phyloP scores from a whole-genome alignment of 2,329 filamentous ascomycete genomes.

The Pseudogymnoascus sp. region DNA sequence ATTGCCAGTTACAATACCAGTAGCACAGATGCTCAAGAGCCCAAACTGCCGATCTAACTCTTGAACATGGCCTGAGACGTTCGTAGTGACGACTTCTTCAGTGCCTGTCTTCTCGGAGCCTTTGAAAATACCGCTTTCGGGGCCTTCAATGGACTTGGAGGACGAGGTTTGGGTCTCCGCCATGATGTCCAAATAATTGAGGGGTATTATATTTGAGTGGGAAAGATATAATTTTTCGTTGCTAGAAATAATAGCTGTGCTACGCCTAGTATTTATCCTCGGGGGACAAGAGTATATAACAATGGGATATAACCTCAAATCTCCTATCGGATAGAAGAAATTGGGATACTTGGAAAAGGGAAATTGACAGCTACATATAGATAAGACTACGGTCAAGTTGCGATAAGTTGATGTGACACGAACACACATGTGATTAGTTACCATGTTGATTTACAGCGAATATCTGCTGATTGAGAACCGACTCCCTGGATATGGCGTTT shows the following conservation, averaged over 20 bases:
- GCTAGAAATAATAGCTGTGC: neutral
- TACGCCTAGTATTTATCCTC: neutral
- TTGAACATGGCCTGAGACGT: constrained; percentile 44
- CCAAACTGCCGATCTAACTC: constrained; percentile 44
- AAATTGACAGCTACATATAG: neutral
- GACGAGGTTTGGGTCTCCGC: neutral
- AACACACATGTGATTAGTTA: neutral
- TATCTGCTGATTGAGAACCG: neutral
- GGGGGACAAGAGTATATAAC: neutral
- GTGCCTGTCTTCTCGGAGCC: constrained; percentile 12
- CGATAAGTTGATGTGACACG: neutral
- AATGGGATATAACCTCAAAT: neutral
- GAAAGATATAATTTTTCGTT: neutral
- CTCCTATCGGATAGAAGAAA: neutral
- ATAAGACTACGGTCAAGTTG: neutral
- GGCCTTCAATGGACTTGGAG: neutral
- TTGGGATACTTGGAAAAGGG: neutral
- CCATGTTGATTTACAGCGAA: neutral
- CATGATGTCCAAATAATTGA: neutral
- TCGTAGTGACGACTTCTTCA: constrained; percentile 28
- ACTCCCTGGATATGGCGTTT: neutral
- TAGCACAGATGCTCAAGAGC: constrained; percentile 37
- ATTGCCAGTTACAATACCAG: constrained; percentile 39
- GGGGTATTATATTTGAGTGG: neutral
- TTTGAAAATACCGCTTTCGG: neutral